Evolutionary conservation across 345 rosid genomes (phyloP).

Genomic region (Rhizophora apiculata): DNA sequence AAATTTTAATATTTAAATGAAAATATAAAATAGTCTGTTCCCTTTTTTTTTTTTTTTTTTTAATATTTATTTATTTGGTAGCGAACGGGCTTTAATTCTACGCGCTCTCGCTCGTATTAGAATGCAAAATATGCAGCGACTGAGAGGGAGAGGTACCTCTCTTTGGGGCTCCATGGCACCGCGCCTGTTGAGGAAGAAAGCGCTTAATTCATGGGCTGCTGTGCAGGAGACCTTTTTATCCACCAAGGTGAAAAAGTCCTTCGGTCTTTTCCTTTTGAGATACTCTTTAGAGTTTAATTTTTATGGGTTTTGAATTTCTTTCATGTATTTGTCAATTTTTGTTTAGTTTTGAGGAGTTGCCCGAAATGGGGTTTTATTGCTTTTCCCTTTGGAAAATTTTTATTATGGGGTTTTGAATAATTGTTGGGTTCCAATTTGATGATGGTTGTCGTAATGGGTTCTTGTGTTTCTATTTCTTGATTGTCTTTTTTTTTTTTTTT

Average conservation of each 20-base stretch:
- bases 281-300: background rate
- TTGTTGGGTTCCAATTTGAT: background rate
- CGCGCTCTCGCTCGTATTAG: background rate
- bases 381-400: background rate
- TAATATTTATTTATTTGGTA: too few species aligned
- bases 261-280: background rate
- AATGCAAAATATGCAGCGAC: slow-evolving; percentile 51
- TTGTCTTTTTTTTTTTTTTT: background rate
- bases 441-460: background rate
- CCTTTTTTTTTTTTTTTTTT: too few species aligned
- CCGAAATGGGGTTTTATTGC: background rate
- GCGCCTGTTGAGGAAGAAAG: slow-evolving; percentile 65
- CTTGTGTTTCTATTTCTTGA: background rate
- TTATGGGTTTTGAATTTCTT: background rate
- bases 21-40: too few species aligned
- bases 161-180: slow-evolving; percentile 38
- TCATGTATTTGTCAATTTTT: background rate
- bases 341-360: background rate
- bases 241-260: slow-evolving; percentile 46
- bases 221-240: slow-evolving; percentile 78
- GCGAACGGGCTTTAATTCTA: background rate
- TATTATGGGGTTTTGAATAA: background rate
- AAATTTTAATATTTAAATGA: too few species aligned
- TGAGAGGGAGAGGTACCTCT: slow-evolving; percentile 54
- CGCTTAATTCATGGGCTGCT: slow-evolving; percentile 67